Evolutionary conservation across 257 asterid genomes (phyloP).

Genomic region (Dorcoceras hygrometricum): DNA sequence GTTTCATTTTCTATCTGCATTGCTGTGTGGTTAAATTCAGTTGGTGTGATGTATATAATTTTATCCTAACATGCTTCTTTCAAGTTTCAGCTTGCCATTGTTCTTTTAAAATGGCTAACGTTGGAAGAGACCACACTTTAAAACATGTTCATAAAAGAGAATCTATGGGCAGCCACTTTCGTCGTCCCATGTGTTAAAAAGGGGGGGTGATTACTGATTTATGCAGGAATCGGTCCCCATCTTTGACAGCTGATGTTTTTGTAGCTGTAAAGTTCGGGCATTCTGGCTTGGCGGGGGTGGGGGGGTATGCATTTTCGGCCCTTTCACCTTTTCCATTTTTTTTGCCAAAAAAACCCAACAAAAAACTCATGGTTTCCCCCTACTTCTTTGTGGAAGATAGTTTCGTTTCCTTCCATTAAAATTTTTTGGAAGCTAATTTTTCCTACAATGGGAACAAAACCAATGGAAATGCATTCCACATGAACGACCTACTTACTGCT

Average conservation of each 20-base stretch:
- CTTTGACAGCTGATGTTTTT: constrained; percentile 20
- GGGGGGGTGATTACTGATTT: constrained; percentile 2
- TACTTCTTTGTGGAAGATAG: too few relatives aligned
- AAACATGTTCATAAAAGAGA: too few relatives aligned
- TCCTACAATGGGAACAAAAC: too few relatives aligned
- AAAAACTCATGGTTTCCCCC: too few relatives aligned
- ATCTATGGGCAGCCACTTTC: too few relatives aligned
- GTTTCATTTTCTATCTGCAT: not conserved
- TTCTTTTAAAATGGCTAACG: too few relatives aligned
- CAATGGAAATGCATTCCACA: constrained; percentile 1
- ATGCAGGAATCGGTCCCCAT: constrained; percentile 22
- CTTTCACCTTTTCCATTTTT: not conserved
- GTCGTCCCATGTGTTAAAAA: not conserved
- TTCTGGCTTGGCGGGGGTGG: not conserved
- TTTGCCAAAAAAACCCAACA: too few relatives aligned
- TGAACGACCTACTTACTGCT: constrained; percentile 30
- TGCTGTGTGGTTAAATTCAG: not conserved
- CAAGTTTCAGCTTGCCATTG: too few relatives aligned
- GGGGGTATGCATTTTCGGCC: not conserved
- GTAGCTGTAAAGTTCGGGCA: constrained; percentile 39
- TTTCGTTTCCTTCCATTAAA: too few relatives aligned
- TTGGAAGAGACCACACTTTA: too few relatives aligned
- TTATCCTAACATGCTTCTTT: too few relatives aligned
- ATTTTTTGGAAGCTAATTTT: too few relatives aligned
- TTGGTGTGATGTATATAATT: not conserved